Evolutionary conservation across 495 filamentous ascomycete species (phyloP).

Genomic region (Daldinia vernicosa): DNA sequence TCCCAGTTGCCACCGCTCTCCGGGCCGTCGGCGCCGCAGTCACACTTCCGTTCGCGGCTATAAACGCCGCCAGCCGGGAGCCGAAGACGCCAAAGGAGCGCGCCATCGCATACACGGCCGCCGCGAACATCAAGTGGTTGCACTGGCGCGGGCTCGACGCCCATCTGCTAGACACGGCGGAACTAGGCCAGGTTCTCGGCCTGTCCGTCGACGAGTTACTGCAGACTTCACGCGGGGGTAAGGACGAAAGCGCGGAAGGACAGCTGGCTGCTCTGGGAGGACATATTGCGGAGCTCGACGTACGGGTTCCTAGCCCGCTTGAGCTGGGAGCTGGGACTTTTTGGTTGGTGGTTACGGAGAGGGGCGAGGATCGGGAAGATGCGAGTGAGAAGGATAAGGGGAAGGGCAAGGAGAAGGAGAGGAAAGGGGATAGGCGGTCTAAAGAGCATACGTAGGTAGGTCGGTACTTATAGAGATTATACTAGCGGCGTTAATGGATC

Average conservation of each 20-base stretch:
- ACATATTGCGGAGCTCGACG: constrained; percentile 32
- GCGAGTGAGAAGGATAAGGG: background rate
- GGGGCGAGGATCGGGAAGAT: constrained; percentile 3
- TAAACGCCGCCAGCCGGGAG: constrained; percentile 31
- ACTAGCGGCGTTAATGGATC: too few relatives aligned
- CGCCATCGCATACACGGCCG: constrained; percentile 40
- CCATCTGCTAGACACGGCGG: constrained; percentile 36
- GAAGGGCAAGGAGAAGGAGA: constrained; percentile 7
- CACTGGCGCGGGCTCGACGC: constrained; percentile 35
- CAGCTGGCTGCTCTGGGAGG: constrained; percentile 36
- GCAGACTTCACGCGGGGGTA: constrained; percentile 5
- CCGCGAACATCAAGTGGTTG: constrained; percentile 47
- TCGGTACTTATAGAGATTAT: too few relatives aligned
- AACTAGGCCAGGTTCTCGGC: constrained; percentile 34
- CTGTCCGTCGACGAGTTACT: constrained; percentile 28
- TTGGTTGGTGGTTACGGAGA: constrained; percentile 40
- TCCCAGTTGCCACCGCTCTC: constrained; percentile 39
- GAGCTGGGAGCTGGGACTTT: constrained; percentile 38
- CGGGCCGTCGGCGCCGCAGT: constrained; percentile 38
- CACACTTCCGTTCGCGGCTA: constrained; percentile 35
- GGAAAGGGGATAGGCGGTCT: background rate
- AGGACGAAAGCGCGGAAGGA: constrained; percentile 16
- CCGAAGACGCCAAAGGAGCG: constrained; percentile 46
- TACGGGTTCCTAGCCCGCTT: background rate
- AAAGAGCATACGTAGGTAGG: background rate